Base-by-base conservation (phyloP, 2,329 filamentous ascomycete species). In the Hymenoscyphus salicellus region DNA sequence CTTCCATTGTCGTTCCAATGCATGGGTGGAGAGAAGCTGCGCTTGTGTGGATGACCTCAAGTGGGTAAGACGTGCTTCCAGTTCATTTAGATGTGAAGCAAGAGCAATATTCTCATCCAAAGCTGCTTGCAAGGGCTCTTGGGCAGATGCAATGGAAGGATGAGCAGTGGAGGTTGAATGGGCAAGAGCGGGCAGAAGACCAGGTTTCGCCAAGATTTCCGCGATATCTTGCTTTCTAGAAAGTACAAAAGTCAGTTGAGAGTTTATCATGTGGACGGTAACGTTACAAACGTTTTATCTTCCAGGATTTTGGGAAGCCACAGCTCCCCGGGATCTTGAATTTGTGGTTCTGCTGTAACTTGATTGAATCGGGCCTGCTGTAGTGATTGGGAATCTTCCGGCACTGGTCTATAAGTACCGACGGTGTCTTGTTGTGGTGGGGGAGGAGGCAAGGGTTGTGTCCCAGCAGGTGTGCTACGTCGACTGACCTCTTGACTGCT, bases 1-100 rank as follows among this genome's bases (percentile, higher is more conserved):
- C 63, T 89, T 87, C 91, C 95, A 98, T 73, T 94, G 89, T n/a
- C 93, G 86, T 79, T 98, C 95, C 17, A 97, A 85, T 1, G 91
- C 91, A 72, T 94, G 91, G 26, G 95, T 86, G 11, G 91, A 85
- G 0, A 98, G 83, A 0, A 98, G 85, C 65, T 93, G 89, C 3
- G 92, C 89, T 74, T 96, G 92, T 0, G 91, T 90, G 1, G 84
- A 82, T 32, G 86, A 83, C 63, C 94, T 89, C 72, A 89, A 84
- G 68, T 83, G 83, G 4, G 78, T 74, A 5, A 89, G 78, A 20
- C 79, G 81, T 30, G 79, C 71, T 75, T 92, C 89, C 5, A 88
- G 81, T 43, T 85, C 82, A 28, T 81, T 77, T 14, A 92, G 80
- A 70, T 87, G 84, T 32, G 81, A 76, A 6, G 92, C 89, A 7